Evolutionary conservation across 1,284 basidiomycete genomes (phyloP), one percentile per base, ranked within the genome.

Genomic region (Cryptococcus jaspeensis): DNA sequence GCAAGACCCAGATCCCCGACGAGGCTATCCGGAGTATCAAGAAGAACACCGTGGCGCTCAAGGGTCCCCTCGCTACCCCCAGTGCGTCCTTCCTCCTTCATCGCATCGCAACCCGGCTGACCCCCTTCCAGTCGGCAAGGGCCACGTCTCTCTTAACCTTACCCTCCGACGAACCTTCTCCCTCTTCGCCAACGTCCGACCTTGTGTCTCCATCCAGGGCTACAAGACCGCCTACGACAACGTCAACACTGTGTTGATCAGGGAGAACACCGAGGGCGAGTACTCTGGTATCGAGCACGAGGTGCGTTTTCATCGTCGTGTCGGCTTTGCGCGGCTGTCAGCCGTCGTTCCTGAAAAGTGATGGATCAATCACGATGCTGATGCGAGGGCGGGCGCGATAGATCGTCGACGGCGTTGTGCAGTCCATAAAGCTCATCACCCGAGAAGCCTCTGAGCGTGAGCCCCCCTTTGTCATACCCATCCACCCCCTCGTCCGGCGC

Each of bases 201-300:
- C 95, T 50, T 99, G 96, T 76, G 85, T 87, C 50, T 98, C 95
- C 47, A 92, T 99, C 80, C 81, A 91, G 78, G 96, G 96, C 45
- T 98, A 88, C 84, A 96, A 96, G 83, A 99, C 96, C 0, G 89
- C 94, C 8, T 98, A 99, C 75, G 94, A 98, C 76, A 88, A 98
- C 73, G 96, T 99, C 66, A 90, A 99, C 83, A 95, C 91, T 25
- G 95, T 97, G 52, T 82, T 99, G 66, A 99, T 99, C 78, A 91
- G 96, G 73, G 96, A 99, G 81, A 99, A 99, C 81, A 99, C 96
- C 32, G 96, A 99, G 81, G 96, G 96, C 73, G 96, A 99, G 80
- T 99, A 99, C 82, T 98, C 94, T 63, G 95, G 95, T 65, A 97
- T 98, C 70, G 95, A 98, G 80, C 95, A 98, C 79, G 93, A 97